These are phyloP conservation scores for Arthrobotrys conoides DNA, from an alignment of 2,329 filamentous ascomycete species.

Conservation along the genomic window DNA sequence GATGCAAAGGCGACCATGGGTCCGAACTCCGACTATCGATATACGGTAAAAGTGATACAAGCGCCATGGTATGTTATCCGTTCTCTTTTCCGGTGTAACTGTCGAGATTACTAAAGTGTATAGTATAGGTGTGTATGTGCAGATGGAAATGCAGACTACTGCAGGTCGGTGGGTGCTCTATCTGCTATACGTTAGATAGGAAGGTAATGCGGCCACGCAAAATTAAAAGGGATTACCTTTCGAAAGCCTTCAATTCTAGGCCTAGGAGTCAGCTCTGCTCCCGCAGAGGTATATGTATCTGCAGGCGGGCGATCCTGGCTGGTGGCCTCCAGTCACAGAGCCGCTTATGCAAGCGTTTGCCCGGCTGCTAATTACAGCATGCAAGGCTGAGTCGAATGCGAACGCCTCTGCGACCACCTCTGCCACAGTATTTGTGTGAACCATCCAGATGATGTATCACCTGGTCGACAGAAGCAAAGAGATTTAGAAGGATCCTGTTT, in stretches of 20 bases:
- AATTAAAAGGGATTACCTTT: conserved; percentile 23
- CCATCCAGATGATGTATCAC: conserved; percentile 6
- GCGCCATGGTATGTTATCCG: conserved; percentile 24
- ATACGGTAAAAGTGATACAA: conserved; percentile 53
- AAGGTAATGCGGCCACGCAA: conserved; percentile 13
- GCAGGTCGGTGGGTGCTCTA: conserved; percentile 15
- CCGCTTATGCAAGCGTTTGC: conserved; percentile 18
- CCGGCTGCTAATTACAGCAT: conserved; percentile 39
- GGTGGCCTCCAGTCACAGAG: conserved; percentile 18
- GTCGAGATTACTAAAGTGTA: neutral
- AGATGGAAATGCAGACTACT: conserved; percentile 37
- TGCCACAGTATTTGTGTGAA: neutral
- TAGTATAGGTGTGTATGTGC: neutral
- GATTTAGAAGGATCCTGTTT: neutral
- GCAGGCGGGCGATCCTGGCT: conserved; percentile 19
- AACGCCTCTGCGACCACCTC: conserved; percentile 20
- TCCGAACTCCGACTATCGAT: conserved; percentile 50
- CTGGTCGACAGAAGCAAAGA: conserved; percentile 17
- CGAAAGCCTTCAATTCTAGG: neutral
- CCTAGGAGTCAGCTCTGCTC: conserved; percentile 29
- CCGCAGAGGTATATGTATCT: conserved; percentile 39
- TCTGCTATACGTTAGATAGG: conserved; percentile 1
- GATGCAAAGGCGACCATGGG: conserved; percentile 43
- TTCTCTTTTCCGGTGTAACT: neutral
- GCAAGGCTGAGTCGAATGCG: conserved; percentile 57